Conservation (phyloP, 2,329 filamentous ascomycete genomes). For the Diaporthe eres region DNA sequence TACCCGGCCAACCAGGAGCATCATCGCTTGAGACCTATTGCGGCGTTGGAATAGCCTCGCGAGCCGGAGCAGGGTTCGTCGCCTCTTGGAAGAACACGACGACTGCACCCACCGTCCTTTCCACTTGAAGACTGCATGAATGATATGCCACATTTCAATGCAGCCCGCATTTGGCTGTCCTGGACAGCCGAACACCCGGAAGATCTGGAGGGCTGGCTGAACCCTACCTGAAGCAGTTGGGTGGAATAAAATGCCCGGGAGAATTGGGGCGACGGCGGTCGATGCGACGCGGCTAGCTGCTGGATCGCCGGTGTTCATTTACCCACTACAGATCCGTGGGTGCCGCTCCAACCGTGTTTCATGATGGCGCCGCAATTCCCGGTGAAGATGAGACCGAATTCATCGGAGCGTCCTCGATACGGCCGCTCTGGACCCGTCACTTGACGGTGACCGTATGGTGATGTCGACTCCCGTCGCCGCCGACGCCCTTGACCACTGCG, state of each 20-base stretch:
- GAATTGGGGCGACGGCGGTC: conserved; percentile 5
- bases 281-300: conserved; percentile 19
- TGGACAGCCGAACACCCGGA: not conserved
- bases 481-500: not conserved
- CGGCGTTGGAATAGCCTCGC: not conserved
- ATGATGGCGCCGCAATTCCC: conserved; percentile 10
- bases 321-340: conserved; percentile 16
- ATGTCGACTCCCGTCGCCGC: not conserved
- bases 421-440: conserved; percentile 3
- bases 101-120: not conserved
- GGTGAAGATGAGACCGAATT: conserved; percentile 10
- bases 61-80: not conserved
- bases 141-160: not conserved
- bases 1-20: not conserved
- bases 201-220: not conserved
- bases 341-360: conserved; percentile 27
- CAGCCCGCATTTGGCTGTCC: not conserved
- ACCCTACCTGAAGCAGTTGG: not conserved
- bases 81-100: not conserved
- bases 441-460: not conserved
- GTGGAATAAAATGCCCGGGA: not conserved
- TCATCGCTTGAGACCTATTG: not conserved
- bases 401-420: conserved; percentile 14
- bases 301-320: conserved; percentile 16
- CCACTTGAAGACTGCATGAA: not conserved